These are phyloP conservation scores for Beauveria brongniartii DNA, from an alignment of 2,329 filamentous ascomycete species.

Conservation along the genomic window DNA sequence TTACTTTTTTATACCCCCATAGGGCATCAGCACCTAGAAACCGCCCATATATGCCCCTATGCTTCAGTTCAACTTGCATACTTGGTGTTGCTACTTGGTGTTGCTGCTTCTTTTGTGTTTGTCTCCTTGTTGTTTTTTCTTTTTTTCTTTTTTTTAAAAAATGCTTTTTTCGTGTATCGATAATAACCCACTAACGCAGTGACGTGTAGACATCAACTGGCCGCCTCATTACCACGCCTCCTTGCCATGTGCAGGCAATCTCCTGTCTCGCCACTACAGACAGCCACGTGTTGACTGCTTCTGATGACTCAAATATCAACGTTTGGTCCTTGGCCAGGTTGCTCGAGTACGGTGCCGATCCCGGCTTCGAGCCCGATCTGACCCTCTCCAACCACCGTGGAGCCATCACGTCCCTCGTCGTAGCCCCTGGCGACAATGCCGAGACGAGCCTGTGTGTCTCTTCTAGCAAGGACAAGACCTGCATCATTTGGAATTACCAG, in stretches of 20 bases:
- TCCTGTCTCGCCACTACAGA: conserved; percentile 66
- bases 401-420: conserved; percentile 56
- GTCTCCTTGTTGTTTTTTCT: background rate
- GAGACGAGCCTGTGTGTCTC: conserved; percentile 79
- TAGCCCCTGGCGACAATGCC: conserved; percentile 57
- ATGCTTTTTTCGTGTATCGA: background rate
- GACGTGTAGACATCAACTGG: conserved; percentile 58
- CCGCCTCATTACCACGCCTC: conserved; percentile 64
- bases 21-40: background rate
- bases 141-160: background rate
- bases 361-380: conserved; percentile 60
- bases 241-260: conserved; percentile 72
- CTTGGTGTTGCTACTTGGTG: background rate
- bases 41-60: background rate
- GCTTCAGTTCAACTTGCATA: background rate
- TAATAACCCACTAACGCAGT: background rate
- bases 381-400: conserved; percentile 73
- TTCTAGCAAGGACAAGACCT: conserved; percentile 76
- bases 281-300: conserved; percentile 68
- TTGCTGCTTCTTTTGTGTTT: background rate
- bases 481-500: conserved; percentile 87
- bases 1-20: conserved; percentile 13
- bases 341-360: conserved; percentile 49
- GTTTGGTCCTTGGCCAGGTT: conserved; percentile 80
- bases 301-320: conserved; percentile 81